phyloP scores from a whole-genome alignment of 2,329 filamentous ascomycete genomes.

The Triangularia setosa region DNA sequence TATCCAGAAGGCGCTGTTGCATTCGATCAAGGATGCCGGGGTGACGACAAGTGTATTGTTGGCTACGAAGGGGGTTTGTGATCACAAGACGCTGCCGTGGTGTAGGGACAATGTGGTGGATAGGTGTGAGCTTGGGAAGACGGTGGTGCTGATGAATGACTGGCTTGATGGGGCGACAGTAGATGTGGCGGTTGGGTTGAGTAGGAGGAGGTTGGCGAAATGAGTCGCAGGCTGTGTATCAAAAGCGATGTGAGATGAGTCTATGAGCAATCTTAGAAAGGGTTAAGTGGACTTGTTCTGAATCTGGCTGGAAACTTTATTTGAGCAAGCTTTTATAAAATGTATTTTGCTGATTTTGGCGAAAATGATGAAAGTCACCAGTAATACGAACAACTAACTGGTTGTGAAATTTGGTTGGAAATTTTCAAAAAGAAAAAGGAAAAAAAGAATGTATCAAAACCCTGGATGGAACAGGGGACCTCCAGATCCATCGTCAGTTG shows the following conservation, averaged over 20 bases:
- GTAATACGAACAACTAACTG: too few species aligned
- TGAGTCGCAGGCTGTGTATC: neutral
- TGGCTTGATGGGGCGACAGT: conserved; percentile 48
- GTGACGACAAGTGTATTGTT: conserved; percentile 42
- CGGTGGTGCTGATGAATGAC: conserved; percentile 48
- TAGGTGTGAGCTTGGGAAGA: conserved; percentile 35
- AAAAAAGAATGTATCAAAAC: too few species aligned
- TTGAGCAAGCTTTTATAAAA: too few species aligned
- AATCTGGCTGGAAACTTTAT: too few species aligned
- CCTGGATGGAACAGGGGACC: too few species aligned
- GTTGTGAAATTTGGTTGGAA: too few species aligned
- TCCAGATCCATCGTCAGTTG: too few species aligned
- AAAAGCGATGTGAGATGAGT: neutral
- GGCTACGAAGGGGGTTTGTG: conserved; percentile 47
- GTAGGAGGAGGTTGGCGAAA: conserved; percentile 33
- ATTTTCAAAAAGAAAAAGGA: too few species aligned
- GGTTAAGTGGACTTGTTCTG: neutral
- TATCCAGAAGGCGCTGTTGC: conserved; percentile 43
- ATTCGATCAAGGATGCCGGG: conserved; percentile 42
- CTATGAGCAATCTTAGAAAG: neutral
- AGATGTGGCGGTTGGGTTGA: conserved; percentile 42
- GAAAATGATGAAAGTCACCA: too few species aligned
- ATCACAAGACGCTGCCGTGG: conserved; percentile 46
- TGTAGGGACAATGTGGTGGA: conserved; percentile 38
- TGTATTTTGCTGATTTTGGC: too few species aligned